Evolutionary conservation across 2,329 filamentous ascomycete species (phyloP).

Genomic region (Verticillium nonalfalfae): DNA sequence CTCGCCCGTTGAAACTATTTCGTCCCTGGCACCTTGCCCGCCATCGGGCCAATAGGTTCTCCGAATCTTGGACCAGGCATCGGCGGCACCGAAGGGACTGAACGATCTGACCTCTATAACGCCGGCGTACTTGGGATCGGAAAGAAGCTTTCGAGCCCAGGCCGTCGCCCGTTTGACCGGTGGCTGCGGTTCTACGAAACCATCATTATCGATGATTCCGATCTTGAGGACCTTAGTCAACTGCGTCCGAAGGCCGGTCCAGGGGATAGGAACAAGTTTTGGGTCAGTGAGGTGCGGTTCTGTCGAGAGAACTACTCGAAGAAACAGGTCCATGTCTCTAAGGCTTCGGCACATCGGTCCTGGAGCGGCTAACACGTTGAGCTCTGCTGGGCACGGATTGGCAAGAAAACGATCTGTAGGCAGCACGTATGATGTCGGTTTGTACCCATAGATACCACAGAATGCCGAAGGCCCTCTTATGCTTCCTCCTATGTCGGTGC

Average conservation of each 20-base stretch:
- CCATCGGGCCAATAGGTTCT: conserved; percentile 41
- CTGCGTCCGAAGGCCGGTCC: conserved; percentile 16
- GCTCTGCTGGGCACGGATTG: conserved; percentile 18
- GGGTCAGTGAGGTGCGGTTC: conserved; percentile 21
- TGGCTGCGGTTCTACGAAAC: conserved; percentile 27
- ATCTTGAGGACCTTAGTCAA: conserved; percentile 25
- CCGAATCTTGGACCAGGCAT: conserved; percentile 24
- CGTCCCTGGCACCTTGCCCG: conserved; percentile 20
- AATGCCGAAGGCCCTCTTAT: conserved; percentile 28
- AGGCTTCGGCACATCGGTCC: conserved; percentile 25
- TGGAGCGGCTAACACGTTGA: conserved; percentile 25
- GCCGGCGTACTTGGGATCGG: conserved; percentile 11
- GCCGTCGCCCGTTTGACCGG: conserved; percentile 22
- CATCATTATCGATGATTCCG: conserved; percentile 33
- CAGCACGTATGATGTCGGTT: conserved; percentile 12
- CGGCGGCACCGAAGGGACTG: conserved; percentile 18
- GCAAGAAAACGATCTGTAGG: conserved; percentile 18
- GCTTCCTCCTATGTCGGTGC: conserved; percentile 34
- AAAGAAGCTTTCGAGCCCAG: conserved; percentile 19
- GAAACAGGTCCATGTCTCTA: conserved; percentile 26
- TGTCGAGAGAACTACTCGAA: conserved; percentile 15
- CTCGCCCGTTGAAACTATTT: conserved; percentile 30
- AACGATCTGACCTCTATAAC: conserved; percentile 27
- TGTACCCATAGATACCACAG: conserved; percentile 22
- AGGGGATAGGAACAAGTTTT: conserved; percentile 19